Evolutionary conservation across 345 rosid species (phyloP).

Genomic region (Acer yangbiense): DNA sequence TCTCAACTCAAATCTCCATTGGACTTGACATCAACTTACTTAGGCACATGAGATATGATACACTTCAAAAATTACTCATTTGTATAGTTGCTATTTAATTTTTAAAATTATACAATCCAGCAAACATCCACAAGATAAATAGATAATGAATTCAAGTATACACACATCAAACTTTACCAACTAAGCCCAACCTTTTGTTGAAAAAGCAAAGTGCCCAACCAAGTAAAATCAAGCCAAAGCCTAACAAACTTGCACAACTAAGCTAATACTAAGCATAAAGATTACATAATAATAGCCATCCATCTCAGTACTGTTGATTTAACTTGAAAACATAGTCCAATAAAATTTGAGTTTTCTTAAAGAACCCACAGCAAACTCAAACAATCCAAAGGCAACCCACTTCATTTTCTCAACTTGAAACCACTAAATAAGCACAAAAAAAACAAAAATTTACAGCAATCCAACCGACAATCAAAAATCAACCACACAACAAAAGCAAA

Average conservation of each 20-base stretch:
- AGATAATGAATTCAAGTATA: not conserved
- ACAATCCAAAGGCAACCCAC: slow-evolving; percentile 27
- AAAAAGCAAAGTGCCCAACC: not conserved
- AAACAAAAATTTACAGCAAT: slow-evolving; percentile 8
- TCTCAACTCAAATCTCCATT: not conserved
- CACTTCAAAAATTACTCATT: not conserved
- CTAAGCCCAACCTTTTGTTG: not conserved
- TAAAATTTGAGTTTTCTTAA: not conserved
- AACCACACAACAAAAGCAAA: slow-evolving; percentile 4
- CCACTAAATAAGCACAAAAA: slow-evolving; percentile 14
- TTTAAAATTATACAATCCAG: not conserved
- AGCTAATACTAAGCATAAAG: not conserved
- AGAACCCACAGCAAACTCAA: slow-evolving; percentile 10
- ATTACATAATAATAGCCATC: not conserved
- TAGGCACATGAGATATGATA: not conserved
- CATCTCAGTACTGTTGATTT: not conserved
- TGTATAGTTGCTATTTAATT: not conserved
- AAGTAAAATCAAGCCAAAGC: not conserved
- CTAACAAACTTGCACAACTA: not conserved
- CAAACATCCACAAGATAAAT: not conserved
- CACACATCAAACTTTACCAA: not conserved
- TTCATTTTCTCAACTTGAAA: slow-evolving; percentile 19
- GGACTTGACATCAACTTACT: not conserved
- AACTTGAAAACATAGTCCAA: not conserved
- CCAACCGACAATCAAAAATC: slow-evolving; percentile 8